phyloP scores from a whole-genome alignment of 306 rosid genomes.

The Ammopiptanthus mongolicus region DNA sequence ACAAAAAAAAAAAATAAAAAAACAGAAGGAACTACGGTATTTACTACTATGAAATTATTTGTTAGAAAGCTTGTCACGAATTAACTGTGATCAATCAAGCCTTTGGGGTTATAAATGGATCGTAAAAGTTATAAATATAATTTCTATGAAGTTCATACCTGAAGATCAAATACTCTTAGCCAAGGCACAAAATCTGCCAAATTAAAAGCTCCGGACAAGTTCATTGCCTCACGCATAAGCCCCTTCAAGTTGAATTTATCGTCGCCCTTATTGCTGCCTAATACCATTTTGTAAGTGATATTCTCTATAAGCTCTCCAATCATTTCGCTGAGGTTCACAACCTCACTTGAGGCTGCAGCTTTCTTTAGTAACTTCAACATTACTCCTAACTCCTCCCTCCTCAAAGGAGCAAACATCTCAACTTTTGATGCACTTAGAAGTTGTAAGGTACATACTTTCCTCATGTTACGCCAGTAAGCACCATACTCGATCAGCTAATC shows the following conservation, averaged over 20 bases:
- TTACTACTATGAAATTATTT: too few species aligned
- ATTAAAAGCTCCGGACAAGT: conserved; percentile 29
- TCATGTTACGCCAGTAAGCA: conserved; percentile 33
- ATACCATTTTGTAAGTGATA: conserved; percentile 18
- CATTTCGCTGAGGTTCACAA: conserved; percentile 24
- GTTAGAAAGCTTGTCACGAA: too few species aligned
- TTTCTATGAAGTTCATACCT: too few species aligned
- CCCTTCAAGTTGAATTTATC: conserved; percentile 23
- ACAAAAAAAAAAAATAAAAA: too few species aligned
- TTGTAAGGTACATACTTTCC: conserved; percentile 22
- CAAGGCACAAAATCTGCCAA: conserved; percentile 35
- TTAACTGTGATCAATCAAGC: too few species aligned
- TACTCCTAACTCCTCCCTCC: not conserved
- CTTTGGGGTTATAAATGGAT: too few species aligned
- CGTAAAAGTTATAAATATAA: too few species aligned
- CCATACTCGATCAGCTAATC: conserved; percentile 19
- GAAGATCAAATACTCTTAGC: conserved; percentile 31
- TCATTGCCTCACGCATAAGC: not conserved
- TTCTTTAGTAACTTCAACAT: conserved; percentile 1
- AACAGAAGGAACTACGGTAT: too few species aligned
- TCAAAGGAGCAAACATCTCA: conserved; percentile 23
- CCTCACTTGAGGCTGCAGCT: not conserved
- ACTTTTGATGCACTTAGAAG: conserved; percentile 27
- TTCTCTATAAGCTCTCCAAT: not conserved
- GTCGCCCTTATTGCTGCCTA: conserved; percentile 11